Evolutionary conservation across 148 eudicot species (phyloP).

Genomic region (Vaccinium vitisidaea): DNA sequence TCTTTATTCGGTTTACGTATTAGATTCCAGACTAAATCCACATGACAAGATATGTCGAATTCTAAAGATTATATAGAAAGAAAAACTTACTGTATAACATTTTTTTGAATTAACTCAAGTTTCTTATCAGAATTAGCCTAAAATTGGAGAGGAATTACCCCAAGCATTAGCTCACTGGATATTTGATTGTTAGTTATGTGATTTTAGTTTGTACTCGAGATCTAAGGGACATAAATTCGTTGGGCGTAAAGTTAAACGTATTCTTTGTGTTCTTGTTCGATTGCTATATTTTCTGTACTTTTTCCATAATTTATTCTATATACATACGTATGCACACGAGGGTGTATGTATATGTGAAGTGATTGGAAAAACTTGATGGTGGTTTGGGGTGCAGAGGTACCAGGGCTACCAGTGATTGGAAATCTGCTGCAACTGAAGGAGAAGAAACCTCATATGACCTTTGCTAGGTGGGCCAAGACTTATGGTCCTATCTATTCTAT

Average conservation of each 20-base stretch:
- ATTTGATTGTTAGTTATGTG: not conserved
- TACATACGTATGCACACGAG: not conserved
- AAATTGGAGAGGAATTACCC: not conserved
- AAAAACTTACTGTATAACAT: not conserved
- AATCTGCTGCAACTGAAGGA: conserved; percentile 71
- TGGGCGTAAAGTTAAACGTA: not conserved
- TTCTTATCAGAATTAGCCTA: not conserved
- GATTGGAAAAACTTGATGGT: not conserved
- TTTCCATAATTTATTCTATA: not conserved
- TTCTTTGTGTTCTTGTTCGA: not conserved
- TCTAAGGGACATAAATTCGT: not conserved
- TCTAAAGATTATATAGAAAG: not conserved
- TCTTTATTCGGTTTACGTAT: too few relatives aligned
- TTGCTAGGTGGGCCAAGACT: conserved; percentile 66
- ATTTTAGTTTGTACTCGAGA: not conserved
- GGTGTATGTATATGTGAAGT: not conserved
- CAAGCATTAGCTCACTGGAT: not conserved
- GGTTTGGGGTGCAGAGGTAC: conserved; percentile 45
- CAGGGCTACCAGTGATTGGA: conserved; percentile 69
- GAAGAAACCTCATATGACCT: conserved; percentile 79
- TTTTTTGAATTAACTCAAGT: not conserved
- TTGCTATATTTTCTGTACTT: not conserved
- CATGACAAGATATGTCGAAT: not conserved
- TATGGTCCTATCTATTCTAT: conserved; percentile 83
- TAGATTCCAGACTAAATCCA: not conserved